These are phyloP conservation scores for Phytophthora lateralis DNA, from an alignment of 352 stramenopile genomes.

Conservation along the genomic window DNA sequence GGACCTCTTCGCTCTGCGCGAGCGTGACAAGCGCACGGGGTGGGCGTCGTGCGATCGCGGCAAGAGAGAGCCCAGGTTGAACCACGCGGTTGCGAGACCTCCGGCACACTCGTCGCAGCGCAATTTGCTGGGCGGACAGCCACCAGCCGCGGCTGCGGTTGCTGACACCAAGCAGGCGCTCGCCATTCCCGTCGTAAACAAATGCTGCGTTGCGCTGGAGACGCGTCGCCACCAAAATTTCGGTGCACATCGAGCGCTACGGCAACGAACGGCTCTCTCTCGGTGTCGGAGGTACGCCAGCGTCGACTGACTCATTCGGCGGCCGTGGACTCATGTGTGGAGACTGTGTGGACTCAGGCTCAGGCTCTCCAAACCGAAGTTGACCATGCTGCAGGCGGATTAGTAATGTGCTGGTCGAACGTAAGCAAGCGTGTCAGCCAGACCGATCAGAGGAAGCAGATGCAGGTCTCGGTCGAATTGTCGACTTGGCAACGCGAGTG, in stretches of 20 bases:
- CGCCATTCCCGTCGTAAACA: constrained; percentile 9
- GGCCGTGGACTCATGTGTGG: background rate
- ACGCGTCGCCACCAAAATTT: constrained; percentile 27
- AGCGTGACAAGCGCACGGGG: constrained; percentile 14
- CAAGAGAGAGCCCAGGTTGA: constrained; percentile 5
- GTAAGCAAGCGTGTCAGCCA: constrained; percentile 8
- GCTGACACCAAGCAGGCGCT: constrained; percentile 1
- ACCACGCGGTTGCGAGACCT: constrained; percentile 4
- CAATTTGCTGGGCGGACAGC: background rate
- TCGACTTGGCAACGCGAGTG: background rate
- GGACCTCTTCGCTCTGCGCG: constrained; percentile 16
- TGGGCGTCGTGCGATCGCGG: constrained; percentile 23
- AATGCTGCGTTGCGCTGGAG: too few relatives aligned
- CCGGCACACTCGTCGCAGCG: constrained; percentile 1
- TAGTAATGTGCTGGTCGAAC: constrained; percentile 16
- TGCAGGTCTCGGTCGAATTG: background rate
- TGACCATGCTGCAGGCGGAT: constrained; percentile 15
- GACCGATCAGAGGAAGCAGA: constrained; percentile 4
- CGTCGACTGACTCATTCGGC: constrained; percentile 26
- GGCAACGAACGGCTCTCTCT: constrained; percentile 9
- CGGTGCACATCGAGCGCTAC: constrained; percentile 24
- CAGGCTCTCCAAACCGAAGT: constrained; percentile 24
- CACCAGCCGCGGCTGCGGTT: background rate
- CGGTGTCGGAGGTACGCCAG: background rate
- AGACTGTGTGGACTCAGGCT: constrained; percentile 3